A percentile compares a stretch with the other conserved stretches of the same genome.
phyloP scores from a whole-genome alignment of 805 yeast species.

The Yamadazyma sp. region DNA sequence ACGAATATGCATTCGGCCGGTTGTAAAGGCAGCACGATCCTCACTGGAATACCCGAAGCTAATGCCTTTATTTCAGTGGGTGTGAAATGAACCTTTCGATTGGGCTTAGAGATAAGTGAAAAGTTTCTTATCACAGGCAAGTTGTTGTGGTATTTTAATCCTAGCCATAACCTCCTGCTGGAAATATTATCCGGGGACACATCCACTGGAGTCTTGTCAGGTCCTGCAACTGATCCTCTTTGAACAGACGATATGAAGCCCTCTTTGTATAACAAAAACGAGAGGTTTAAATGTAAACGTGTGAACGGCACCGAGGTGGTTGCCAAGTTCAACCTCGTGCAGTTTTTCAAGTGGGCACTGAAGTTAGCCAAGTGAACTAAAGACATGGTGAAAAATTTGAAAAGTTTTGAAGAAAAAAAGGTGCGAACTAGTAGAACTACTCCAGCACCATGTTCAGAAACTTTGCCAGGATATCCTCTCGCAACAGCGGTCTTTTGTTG shows the following conservation, averaged over 20 bases:
- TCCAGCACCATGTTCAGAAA: too few species aligned
- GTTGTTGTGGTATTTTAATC: conserved; percentile 81
- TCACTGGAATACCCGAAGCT: conserved; percentile 72
- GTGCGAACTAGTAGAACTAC: too few species aligned
- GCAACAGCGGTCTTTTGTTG: neutral
- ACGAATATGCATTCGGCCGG: conserved; percentile 89
- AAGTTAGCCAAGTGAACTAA: conserved; percentile 79
- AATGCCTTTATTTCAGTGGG: conserved; percentile 66
- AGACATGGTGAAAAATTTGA: conserved; percentile 54
- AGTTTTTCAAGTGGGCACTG: conserved; percentile 88
- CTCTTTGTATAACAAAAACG: conserved; percentile 82
- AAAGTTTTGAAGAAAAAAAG: conserved; percentile 1
- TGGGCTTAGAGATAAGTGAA: conserved; percentile 80
- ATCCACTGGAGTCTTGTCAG: conserved; percentile 72
- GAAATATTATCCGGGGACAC: conserved; percentile 86
- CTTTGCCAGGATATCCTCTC: too few species aligned
- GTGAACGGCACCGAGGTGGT: conserved; percentile 82
- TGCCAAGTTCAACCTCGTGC: conserved; percentile 69
- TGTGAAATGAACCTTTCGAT: conserved; percentile 65
- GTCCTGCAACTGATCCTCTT: conserved; percentile 81
- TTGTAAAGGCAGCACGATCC: conserved; percentile 75
- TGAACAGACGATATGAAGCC: conserved; percentile 85
- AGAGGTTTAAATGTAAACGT: conserved; percentile 77
- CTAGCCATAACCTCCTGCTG: conserved; percentile 87
- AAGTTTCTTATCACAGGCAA: conserved; percentile 73